phyloP scores from a whole-genome alignment of 2,329 filamentous ascomycete species.

The Colletotrichum liaoningense region DNA sequence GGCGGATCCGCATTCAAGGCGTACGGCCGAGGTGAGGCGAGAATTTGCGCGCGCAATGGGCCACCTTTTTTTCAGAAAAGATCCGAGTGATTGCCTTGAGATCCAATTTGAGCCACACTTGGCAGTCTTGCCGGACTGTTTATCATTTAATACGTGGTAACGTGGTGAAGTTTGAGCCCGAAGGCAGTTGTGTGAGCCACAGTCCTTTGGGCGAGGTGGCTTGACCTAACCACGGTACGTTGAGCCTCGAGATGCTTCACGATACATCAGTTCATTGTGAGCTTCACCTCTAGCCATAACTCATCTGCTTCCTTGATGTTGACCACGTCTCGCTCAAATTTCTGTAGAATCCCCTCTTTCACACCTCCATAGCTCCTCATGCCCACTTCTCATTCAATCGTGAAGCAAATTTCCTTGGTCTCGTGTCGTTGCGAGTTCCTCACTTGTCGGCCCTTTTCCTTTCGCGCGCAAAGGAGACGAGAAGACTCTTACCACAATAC shows the following conservation, averaged over 20 bases:
- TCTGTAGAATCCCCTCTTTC: background rate
- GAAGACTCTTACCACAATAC: background rate
- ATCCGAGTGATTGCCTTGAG: background rate
- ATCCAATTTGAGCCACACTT: too few species aligned
- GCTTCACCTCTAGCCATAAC: background rate
- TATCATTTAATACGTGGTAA: too few species aligned
- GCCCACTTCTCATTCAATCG: slow-evolving; percentile 25
- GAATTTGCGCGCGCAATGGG: slow-evolving; percentile 21
- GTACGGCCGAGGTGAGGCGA: slow-evolving; percentile 14
- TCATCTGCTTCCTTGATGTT: background rate
- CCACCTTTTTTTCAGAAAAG: background rate
- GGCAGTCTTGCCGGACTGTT: too few species aligned
- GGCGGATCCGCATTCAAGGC: slow-evolving; percentile 10
- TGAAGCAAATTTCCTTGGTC: background rate
- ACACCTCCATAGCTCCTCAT: slow-evolving; percentile 3
- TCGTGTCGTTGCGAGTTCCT: background rate
- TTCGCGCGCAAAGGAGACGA: background rate
- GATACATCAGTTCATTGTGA: background rate
- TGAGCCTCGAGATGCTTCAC: background rate
- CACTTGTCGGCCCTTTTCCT: slow-evolving; percentile 7
- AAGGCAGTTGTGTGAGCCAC: background rate
- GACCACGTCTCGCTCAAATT: background rate
- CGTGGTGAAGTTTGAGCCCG: background rate
- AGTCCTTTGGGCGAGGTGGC: background rate
- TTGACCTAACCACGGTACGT: background rate